Base-by-base conservation (phyloP, 2,329 filamentous ascomycete genomes). In the Trichoderma sp. region DNA sequence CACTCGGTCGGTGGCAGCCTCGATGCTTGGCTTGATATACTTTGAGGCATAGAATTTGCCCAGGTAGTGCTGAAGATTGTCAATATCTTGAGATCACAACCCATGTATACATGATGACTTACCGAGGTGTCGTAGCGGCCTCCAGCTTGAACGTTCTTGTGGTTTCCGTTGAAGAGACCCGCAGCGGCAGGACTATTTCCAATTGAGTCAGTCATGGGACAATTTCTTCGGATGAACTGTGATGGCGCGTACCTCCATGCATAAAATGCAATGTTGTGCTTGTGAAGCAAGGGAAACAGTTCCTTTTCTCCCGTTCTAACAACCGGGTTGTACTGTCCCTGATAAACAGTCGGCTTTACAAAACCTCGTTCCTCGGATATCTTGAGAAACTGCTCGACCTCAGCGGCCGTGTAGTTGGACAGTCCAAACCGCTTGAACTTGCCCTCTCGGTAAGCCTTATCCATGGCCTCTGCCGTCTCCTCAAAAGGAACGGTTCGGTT, bases 351-450 rank as follows among this genome's bases (percentile, higher is more conserved):
- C 0, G 85, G 85, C 71, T 80, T 80, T n/a, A 84, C 78, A 32
- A 76, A 85, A 0, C 80, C 81, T 6, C 81, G 76, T 28, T 81
- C 72, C 55, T 83, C 79, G 74, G 84, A 86, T 23, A 86, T 81
- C 13, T 79, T 76, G 53, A 84, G 70, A 4, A 86, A 79, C 61
- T 80, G 70, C 67, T 83, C 78, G 0, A 87, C 84, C 71, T 87
- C 83, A 2, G 79, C 79, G 1, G 81, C 81, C 0, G 79, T 77
- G 74, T 82, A 86, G 74, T 86, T 87, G 12, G 81, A 84, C 4
- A 87, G 70, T 0, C 85, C 85, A 70, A 85, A 85, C 0, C 79
- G 74, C 75, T 92, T 88, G 76, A 96, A 95, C 77, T 94, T 94
- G 66, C 92, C 92, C 57, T 71, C 59, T 11, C 62, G 59, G 34